Evolutionary conservation across 1,284 basidiomycete species (phyloP), one percentile per base, ranked within the genome.

Genomic region (Malassezia equina): DNA sequence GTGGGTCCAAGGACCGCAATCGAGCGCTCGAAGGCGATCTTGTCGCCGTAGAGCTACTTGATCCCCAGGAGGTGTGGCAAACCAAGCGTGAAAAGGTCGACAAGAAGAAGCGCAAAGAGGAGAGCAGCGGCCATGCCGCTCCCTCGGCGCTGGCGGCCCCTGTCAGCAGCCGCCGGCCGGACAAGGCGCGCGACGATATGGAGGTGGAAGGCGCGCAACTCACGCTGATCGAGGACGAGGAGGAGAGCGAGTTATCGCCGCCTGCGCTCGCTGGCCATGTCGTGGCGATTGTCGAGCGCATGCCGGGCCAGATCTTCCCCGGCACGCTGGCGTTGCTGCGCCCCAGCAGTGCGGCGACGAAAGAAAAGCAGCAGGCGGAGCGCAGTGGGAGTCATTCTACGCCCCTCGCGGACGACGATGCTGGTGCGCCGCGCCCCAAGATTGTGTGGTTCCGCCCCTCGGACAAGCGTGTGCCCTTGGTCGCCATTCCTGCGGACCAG

Each of bases 401-500:
- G 7, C 17, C 36, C 11, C 17, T 19, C n/a, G 17, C 36, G 5
- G 33, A 39, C 7, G 89, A 91, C 72, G 82, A 84, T 55, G 71
- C 84, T 61, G 82, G 56, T 24, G 59, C 66, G 56, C 55, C 75
- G 33, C 85, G 91, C 40, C 94, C 93, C 63, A 98, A 95, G 81
- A 99, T 99, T 66, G 90, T 98, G 50, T 99, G 94, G 94, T 96
- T 98, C 81, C 93, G 96, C 77, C 94, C 94, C 2, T 95, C 93
- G 32, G 91, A 96, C 80, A 99, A 99, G 78, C 87, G 94, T 61
- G 94, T 98, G 5, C 94, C 94, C 47, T 81, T 98, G 41, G 96
- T 99, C 70, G 94, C 94, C 51, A 99, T 99, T 64, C 94, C 93
- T n/a, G 62, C 72, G 12, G 94, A 98, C 72, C 94, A 99, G 78